Conservation (phyloP, 768 basidiomycete genomes). For the Panaeolus cyanescens region DNA sequence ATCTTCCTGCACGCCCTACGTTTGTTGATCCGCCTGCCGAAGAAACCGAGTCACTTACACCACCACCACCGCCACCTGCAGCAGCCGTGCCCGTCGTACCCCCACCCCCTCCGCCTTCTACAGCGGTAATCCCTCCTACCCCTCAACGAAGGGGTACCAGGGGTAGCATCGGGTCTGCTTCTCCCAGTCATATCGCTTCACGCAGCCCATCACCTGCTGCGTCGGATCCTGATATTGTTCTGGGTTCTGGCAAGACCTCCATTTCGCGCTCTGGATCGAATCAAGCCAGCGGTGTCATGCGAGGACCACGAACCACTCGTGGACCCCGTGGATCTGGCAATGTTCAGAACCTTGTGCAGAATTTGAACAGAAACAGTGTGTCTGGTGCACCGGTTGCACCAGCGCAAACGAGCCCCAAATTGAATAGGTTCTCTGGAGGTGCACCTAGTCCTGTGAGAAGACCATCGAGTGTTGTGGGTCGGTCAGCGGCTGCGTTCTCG, state of each 20-base stretch:
- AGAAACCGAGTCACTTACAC: no score
- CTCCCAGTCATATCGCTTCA: slow-evolving; percentile 35
- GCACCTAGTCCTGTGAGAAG: slow-evolving; percentile 38
- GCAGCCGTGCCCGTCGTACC: slow-evolving; percentile 36
- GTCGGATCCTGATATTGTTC: slow-evolving; percentile 31
- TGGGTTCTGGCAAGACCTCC: slow-evolving; percentile 37
- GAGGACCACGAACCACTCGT: slow-evolving; percentile 40
- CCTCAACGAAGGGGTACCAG: slow-evolving; percentile 41
- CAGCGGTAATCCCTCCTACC: slow-evolving; percentile 53
- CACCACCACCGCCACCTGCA: slow-evolving; percentile 44
- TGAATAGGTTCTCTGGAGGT: slow-evolving; percentile 50
- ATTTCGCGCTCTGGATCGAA: slow-evolving; percentile 51
- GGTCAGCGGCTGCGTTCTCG: slow-evolving; percentile 52
- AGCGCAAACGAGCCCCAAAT: slow-evolving; percentile 37
- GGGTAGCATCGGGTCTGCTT: slow-evolving; percentile 34
- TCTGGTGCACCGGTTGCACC: slow-evolving; percentile 34
- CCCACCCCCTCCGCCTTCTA: slow-evolving; percentile 36
- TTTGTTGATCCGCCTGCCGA: slow-evolving; percentile 68
- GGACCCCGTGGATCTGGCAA: slow-evolving; percentile 50
- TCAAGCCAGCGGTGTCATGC: slow-evolving; percentile 24
- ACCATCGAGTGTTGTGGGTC: slow-evolving; percentile 51
- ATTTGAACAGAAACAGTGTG: slow-evolving; percentile 52
- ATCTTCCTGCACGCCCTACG: slow-evolving; percentile 36
- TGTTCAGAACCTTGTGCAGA: slow-evolving; percentile 60
- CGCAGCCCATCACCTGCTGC: slow-evolving; percentile 42